Evolutionary conservation across 2,329 filamentous ascomycete genomes (phyloP), one percentile per base, ranked within the genome.

Genomic region (Ophiocordyceps sinensis): DNA sequence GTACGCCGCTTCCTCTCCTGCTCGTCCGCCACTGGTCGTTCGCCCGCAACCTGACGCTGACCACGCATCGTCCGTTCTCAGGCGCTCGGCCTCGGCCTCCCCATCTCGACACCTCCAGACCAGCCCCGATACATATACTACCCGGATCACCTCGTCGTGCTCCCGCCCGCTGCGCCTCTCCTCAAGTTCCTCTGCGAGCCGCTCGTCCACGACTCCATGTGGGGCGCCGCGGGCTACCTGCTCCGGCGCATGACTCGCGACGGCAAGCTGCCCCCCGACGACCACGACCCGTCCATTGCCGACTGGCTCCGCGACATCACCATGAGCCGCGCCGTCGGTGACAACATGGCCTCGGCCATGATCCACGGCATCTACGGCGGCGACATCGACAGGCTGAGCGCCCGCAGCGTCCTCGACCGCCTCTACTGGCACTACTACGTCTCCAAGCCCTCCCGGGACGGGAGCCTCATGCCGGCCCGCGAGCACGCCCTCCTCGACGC

Each of bases 301-400:
- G 55, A 63, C 14, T 65, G 60, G 57, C 49, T 65, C 35, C 49
- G 56, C 30, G 39, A 48, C 14, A 40, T 62, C 32, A 56, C 46
- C 39, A 51, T 52, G 32, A 55, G 54, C 46, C 41, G 46, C 32
- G 43, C 53, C 29, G 47, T 83, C 7, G 76, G 77, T 13, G 70
- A 91, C 49, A 88, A 93, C 51, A 41, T 94, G 15, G 61, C 77
- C 7, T 94, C 86, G 5, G 86, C 80, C 40, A 63, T 78, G 54
- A 53, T 86, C 41, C 91, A 96, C 59, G 91, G 91, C 35, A 86
- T 96, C 44, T 94, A 93, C 59, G 91, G 88, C 19, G 91, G 91
- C 5, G 84, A 95, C 60, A 76, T 94, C 38, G 77, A 84, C 57
- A 72, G 81, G 54, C 66, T 96, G 39, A 94, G 87, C 59, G 77